Evolutionary conservation across 2,329 filamentous ascomycete genomes (phyloP).

Genomic region (Xylaria sp.): DNA sequence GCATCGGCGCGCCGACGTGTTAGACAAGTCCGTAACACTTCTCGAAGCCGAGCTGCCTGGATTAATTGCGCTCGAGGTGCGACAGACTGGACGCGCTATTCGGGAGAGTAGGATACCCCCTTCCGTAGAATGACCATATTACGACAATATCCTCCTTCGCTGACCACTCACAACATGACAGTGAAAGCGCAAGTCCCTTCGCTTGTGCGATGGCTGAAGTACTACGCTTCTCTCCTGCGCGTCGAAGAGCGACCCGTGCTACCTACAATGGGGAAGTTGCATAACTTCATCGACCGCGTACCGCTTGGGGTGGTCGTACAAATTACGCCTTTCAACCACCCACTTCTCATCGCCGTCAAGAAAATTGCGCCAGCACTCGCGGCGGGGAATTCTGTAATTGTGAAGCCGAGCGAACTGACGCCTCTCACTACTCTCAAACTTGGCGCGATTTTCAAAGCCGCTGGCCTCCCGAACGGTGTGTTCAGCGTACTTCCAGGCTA

Average conservation of each 20-base stretch:
- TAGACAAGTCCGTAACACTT: constrained; percentile 63
- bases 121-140: not conserved
- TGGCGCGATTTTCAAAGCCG: constrained; percentile 65
- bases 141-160: not conserved
- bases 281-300: constrained; percentile 61
- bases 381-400: constrained; percentile 62
- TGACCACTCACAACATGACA: not conserved
- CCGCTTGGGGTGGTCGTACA: constrained; percentile 64
- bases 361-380: constrained; percentile 67
- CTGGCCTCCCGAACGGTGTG: constrained; percentile 73
- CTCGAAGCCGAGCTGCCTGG: constrained; percentile 57
- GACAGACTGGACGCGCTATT: constrained; percentile 70
- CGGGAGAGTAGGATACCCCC: constrained; percentile 56
- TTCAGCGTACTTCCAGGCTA: constrained; percentile 66
- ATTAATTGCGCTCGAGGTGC: constrained; percentile 68
- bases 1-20: constrained; percentile 64
- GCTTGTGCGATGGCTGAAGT: constrained; percentile 72
- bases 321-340: constrained; percentile 65
- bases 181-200: constrained; percentile 71
- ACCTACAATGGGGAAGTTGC: constrained; percentile 65
- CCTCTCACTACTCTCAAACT: constrained; percentile 66
- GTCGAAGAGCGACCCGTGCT: constrained; percentile 70
- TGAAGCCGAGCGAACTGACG: constrained; percentile 68
- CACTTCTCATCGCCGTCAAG: constrained; percentile 62
- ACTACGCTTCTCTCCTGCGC: constrained; percentile 71